Base-by-base conservation (phyloP, 495 filamentous ascomycete species). In the Neurospora africana region DNA sequence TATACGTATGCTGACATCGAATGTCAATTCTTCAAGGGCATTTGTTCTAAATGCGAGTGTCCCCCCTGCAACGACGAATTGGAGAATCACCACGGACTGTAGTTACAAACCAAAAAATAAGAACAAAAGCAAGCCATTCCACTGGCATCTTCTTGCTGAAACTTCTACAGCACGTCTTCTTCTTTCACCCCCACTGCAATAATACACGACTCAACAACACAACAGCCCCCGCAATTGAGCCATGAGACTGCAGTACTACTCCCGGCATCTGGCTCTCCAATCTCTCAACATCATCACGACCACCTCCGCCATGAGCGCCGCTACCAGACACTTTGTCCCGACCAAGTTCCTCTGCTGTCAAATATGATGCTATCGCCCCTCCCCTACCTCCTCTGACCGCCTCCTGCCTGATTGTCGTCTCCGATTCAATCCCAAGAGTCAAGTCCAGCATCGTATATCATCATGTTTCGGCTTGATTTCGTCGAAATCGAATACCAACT, bases 371-470 rank as follows among this genome's bases (percentile, higher is more conserved):
- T 43, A 80, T 33, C 47, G 71, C 73, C 13, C 79, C 85, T 19
- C 84, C 85, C 84, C 84, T 86, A 13, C 84, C 79, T 58, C 86
- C 85, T 17, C 76, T 73, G 74, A 85, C 83, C 30, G 79, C 79
- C 39, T 76, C 71, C 78, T 84, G 78, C 43, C 74, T 78, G 8
- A 78, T 81, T 23, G 84, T 76, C 2, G 76, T 76, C 53, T 72
- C 69, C 41, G 40, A 41, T 10, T 44, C 11, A 9, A 36, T 44
- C 17, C 69, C 72, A n/a, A 3, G 73, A 76, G 11, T 74, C 76
- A 53, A 80, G 76, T 0, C 82, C 71, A 37, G 30, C 68, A 72
- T 78, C 75, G 40, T 74, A 76, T 7, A 86, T n/a, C n/a, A n/a
- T 75, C 76, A 88, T 78, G 68, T 86, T 84, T 70, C 76, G 78